These are phyloP conservation scores for Epichloe aotearoae DNA, from an alignment of 2,329 filamentous ascomycete genomes.

Conservation along the genomic window DNA sequence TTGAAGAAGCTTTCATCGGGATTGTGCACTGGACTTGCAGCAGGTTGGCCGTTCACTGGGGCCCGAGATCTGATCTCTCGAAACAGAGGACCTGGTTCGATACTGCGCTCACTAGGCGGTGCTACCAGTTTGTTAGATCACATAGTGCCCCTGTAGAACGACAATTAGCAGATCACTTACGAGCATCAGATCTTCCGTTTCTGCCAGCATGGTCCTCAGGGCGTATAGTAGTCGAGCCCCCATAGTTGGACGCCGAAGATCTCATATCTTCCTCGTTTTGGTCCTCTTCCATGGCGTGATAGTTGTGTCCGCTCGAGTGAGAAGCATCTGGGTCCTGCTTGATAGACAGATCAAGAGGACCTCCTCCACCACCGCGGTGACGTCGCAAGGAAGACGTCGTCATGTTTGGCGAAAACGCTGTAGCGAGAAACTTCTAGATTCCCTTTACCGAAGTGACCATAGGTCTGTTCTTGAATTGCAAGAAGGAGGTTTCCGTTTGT, in stretches of 20 bases:
- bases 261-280: not conserved
- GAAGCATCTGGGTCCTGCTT: conserved; percentile 16
- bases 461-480: not conserved
- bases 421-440: not conserved
- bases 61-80: conserved; percentile 22
- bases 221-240: conserved; percentile 7
- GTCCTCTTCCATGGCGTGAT: not conserved
- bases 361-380: not conserved
- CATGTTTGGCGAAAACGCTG: not conserved
- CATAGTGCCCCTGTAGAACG: not conserved
- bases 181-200: conserved; percentile 24
- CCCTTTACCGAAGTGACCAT: not conserved
- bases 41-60: conserved; percentile 3
- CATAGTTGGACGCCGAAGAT: conserved; percentile 9
- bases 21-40: conserved; percentile 11
- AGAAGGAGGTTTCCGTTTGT: not conserved
- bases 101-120: conserved; percentile 22
- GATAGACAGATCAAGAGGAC: conserved; percentile 1
- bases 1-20: conserved; percentile 28
- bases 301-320: not conserved
- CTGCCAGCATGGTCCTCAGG: conserved; percentile 13
- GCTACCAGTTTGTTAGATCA: conserved; percentile 14
- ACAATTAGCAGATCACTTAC: conserved; percentile 15
- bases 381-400: not conserved
- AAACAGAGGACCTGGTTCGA: conserved; percentile 24